Evolutionary conservation across 2,329 filamentous ascomycete species (phyloP).

Genomic region (Botrytis tulipae): DNA sequence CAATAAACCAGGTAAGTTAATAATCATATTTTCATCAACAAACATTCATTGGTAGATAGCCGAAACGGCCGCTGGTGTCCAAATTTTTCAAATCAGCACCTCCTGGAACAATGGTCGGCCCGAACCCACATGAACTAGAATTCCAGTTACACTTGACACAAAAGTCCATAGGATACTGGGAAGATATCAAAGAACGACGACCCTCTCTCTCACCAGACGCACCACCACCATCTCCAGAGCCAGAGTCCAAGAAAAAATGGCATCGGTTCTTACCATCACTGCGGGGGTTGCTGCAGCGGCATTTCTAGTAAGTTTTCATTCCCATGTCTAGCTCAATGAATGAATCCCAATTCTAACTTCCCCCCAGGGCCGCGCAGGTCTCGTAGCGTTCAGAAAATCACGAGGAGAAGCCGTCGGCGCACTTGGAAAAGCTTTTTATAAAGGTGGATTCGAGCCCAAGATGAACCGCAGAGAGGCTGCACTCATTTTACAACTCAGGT

Average conservation of each 20-base stretch:
- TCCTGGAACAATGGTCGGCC: not conserved
- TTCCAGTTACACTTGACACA: not conserved
- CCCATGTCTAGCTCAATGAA: not conserved
- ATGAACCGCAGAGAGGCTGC: conserved; percentile 93
- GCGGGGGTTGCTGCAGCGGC: conserved; percentile 63
- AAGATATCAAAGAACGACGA: not conserved
- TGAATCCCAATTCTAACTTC: not conserved
- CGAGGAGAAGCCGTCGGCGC: conserved; percentile 70
- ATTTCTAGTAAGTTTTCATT: conserved; percentile 54
- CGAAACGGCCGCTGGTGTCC: not conserved
- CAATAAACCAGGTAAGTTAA: not conserved
- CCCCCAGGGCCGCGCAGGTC: conserved; percentile 79
- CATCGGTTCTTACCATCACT: conserved; percentile 57
- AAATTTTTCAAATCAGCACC: not conserved
- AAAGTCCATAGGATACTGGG: not conserved
- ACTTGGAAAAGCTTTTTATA: conserved; percentile 91
- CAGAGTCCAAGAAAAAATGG: conserved; percentile 46
- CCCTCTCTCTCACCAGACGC: not conserved
- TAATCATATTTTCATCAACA: not conserved
- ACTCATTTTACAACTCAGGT: conserved; percentile 89
- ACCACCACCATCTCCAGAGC: not conserved
- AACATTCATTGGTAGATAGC: not conserved
- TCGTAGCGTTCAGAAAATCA: conserved; percentile 83
- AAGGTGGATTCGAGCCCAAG: conserved; percentile 93
- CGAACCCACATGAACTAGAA: not conserved